Evolutionary conservation across 495 filamentous ascomycete genomes (phyloP), one percentile per base, ranked within the genome.

Genomic region (Parathielavia appendiculata): DNA sequence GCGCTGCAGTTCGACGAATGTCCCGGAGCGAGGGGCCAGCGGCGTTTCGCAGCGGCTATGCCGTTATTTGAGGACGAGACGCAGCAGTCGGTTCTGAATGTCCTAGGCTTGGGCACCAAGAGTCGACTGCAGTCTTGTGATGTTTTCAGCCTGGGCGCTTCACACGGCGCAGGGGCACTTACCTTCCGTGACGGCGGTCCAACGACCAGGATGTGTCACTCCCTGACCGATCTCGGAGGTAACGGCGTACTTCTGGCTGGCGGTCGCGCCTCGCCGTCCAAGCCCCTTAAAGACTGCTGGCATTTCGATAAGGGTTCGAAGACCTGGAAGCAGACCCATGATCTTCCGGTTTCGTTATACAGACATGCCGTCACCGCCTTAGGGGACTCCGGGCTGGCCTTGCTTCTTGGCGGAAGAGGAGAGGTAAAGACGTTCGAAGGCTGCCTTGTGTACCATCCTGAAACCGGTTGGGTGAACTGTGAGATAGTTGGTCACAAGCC

Each of bases 181-280:
- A 64, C 59, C 13, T 68, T 71, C 47, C 35, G 62, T 11, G 60
- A 65, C 39, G 61, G 66, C 54, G 77, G 66, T 35, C 82, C 71
- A 38, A 71, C 76, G 13, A 73, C 77, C 52, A 76, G 89, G 46
- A 87, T 92, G 82, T 91, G 88, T 58, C 90, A 95, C 68, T 87
- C 87, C 0, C 74, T 92, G 19, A 91, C 86, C 12, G 70, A 78
- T 38, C 61, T 89, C 11, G 75, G 71, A 22, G 64, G 69, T 48
- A 67, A 66, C 5, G 75, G 76, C 9, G 38, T 80, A 55, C 67
- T 96, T 10, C 71, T 96, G 17, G 82, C 86, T n/a, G 91, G 91
- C 17, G 92, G 92, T 14, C 77, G 92, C 48, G 78, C 80, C 13
- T 92, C 89, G 8, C 92, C 92, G 3, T 77, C 84, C 16, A 77